Conservation (phyloP, 1,284 basidiomycete genomes). For the Apiotrichum akiyoshidainum region DNA sequence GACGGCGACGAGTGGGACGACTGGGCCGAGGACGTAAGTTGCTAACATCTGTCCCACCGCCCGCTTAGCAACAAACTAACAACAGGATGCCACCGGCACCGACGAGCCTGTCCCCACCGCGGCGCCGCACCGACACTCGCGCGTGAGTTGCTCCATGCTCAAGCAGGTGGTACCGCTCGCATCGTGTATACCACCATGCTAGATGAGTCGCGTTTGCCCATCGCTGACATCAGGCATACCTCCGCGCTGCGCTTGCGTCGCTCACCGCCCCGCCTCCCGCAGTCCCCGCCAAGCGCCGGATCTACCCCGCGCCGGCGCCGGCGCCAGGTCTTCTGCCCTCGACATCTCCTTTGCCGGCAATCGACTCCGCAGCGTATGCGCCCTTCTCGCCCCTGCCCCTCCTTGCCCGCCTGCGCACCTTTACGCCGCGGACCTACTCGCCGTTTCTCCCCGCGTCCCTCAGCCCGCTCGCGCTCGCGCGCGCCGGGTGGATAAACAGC, state of each 20-base stretch:
- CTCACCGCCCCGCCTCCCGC: not conserved
- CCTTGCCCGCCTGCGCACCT: constrained; percentile 36
- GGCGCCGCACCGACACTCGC: not conserved
- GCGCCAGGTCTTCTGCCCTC: constrained; percentile 21
- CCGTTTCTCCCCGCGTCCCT: constrained; percentile 17
- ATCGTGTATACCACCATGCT: too few species aligned
- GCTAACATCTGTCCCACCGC: too few species aligned
- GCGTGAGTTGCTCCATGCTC: not conserved
- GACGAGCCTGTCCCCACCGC: not conserved
- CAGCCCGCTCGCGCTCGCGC: constrained; percentile 20
- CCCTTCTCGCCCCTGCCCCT: constrained; percentile 40
- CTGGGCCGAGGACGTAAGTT: not conserved
- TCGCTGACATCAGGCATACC: constrained; percentile 4
- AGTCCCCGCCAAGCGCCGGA: not conserved
- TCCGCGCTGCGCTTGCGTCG: constrained; percentile 10
- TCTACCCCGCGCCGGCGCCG: constrained; percentile 2
- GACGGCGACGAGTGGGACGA: constrained; percentile 14
- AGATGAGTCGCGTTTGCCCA: not conserved
- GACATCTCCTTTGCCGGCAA: constrained; percentile 24
- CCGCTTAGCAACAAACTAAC: not conserved
- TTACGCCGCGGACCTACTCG: constrained; percentile 21
- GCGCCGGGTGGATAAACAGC: constrained; percentile 33
- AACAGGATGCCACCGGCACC: not conserved
- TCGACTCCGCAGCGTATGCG: constrained; percentile 17
- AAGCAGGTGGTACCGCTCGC: not conserved